Conservation (phyloP, 1,284 basidiomycete genomes). For the Leccinum solheimii region DNA sequence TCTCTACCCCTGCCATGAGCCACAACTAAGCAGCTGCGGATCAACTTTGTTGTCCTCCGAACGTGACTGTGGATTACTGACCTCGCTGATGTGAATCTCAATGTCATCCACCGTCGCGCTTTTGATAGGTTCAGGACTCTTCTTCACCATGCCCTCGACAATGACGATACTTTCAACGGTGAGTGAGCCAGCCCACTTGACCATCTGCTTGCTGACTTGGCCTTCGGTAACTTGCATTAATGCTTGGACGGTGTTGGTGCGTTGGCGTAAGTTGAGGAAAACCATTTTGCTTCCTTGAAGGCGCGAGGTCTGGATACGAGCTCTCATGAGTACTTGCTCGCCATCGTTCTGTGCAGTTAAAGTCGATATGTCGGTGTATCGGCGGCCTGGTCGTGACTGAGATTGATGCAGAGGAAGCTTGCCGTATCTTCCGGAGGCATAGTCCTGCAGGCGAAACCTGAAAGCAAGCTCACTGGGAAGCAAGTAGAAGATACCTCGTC, state of each 20-base stretch:
- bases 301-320: slow-evolving; percentile 89
- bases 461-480: slow-evolving; percentile 6
- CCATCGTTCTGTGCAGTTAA: slow-evolving; percentile 72
- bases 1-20: slow-evolving; percentile 78
- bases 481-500: slow-evolving; percentile 50
- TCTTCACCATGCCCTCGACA: slow-evolving; percentile 81
- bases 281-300: slow-evolving; percentile 94
- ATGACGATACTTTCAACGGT: slow-evolving; percentile 90
- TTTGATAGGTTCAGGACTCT: slow-evolving; percentile 87
- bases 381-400: slow-evolving; percentile 58
- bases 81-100: slow-evolving; percentile 86
- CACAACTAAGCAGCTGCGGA: slow-evolving; percentile 62
- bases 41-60: slow-evolving; percentile 3
- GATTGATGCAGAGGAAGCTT: slow-evolving; percentile 92
- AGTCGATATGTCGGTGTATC: slow-evolving; percentile 63
- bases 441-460: slow-evolving; percentile 58
- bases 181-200: slow-evolving; percentile 86
- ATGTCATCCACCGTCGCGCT: slow-evolving; percentile 87
- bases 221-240: slow-evolving; percentile 76
- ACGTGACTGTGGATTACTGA: slow-evolving; percentile 29
- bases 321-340: slow-evolving; percentile 83
- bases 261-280: slow-evolving; percentile 91
- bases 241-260: slow-evolving; percentile 88
- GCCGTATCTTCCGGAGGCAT: slow-evolving; percentile 86
- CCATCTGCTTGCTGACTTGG: slow-evolving; percentile 96